phyloP scores from a whole-genome alignment of 2,329 filamentous ascomycete species.

The Fusarium virguliforme region DNA sequence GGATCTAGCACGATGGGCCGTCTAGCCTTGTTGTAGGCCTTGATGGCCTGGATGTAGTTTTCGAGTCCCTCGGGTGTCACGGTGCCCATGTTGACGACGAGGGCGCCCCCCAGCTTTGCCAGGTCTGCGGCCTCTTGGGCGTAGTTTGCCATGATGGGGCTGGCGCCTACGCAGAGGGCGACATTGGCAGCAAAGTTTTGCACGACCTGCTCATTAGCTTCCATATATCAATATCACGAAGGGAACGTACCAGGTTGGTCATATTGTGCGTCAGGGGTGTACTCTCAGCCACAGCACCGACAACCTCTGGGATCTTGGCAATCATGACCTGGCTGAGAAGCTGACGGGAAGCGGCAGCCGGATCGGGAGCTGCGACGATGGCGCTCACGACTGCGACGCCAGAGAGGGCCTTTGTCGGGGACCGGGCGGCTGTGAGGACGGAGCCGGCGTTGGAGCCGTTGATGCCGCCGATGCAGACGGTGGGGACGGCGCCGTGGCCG shows the following conservation, averaged over 20 bases:
- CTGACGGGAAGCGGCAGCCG: constrained; percentile 73
- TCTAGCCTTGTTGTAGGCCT: constrained; percentile 84
- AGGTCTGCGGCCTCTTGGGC: constrained; percentile 87
- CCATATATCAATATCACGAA: background rate
- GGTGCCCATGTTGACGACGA: constrained; percentile 97
- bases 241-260: constrained; percentile 81
- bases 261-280: constrained; percentile 93
- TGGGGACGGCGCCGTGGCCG: constrained; percentile 65
- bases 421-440: constrained; percentile 78
- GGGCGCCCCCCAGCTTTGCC: constrained; percentile 80
- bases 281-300: constrained; percentile 73
- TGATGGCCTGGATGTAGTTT: constrained; percentile 81
- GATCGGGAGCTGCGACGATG: constrained; percentile 81
- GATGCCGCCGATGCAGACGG: constrained; percentile 92
- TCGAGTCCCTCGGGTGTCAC: constrained; percentile 81
- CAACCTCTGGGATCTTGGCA: constrained; percentile 66
- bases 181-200: constrained; percentile 97
- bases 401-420: constrained; percentile 74
- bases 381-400: constrained; percentile 93
- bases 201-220: constrained; percentile 70
- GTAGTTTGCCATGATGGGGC: constrained; percentile 95
- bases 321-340: constrained; percentile 67
- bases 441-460: constrained; percentile 82
- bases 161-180: constrained; percentile 85
- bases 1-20: constrained; percentile 89